A percentile compares a stretch with the other conserved stretches of the same genome.
These are phyloP conservation scores for Rhododendron molle DNA, from an alignment of 148 eudicot genomes.

Conservation along the genomic window DNA sequence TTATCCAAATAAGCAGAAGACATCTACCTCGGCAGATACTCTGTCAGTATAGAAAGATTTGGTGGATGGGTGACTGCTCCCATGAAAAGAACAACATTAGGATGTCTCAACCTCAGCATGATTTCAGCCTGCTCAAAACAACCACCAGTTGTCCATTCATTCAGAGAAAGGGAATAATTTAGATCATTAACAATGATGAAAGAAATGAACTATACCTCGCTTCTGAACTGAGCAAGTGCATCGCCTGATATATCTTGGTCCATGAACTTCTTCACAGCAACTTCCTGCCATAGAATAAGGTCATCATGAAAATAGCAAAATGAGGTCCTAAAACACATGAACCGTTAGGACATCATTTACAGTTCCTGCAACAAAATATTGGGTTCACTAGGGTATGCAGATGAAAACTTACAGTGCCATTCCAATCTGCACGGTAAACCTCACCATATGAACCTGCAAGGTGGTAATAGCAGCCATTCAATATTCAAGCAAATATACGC, in stretches of 20 bases:
- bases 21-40: constrained; percentile 83
- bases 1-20: neutral
- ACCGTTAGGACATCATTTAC: neutral
- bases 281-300: constrained; percentile 59
- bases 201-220: constrained; percentile 45
- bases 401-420: constrained; percentile 78
- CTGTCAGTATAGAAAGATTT: constrained; percentile 90
- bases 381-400: neutral
- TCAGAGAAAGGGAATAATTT: neutral
- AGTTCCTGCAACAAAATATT: constrained; percentile 10
- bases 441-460: constrained; percentile 94
- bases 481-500: neutral
- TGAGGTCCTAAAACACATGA: neutral
- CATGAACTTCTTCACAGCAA: constrained; percentile 97
- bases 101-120: constrained; percentile 96
- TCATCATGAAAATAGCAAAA: neutral
- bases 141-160: constrained; percentile 7
- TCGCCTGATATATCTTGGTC: constrained; percentile 88
- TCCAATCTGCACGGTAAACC: constrained; percentile 96
- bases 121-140: constrained; percentile 70
- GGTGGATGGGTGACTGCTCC: constrained; percentile 97
- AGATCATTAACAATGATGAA: neutral
- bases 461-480: constrained; percentile 13
- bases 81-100: constrained; percentile 98
- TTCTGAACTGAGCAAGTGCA: constrained; percentile 77